Percentiles rank a stretch among this genome's conserved stretches.
These are phyloP conservation scores for Glarea lozoyensis DNA, from an alignment of 495 filamentous ascomycete genomes.

Conservation along the genomic window DNA sequence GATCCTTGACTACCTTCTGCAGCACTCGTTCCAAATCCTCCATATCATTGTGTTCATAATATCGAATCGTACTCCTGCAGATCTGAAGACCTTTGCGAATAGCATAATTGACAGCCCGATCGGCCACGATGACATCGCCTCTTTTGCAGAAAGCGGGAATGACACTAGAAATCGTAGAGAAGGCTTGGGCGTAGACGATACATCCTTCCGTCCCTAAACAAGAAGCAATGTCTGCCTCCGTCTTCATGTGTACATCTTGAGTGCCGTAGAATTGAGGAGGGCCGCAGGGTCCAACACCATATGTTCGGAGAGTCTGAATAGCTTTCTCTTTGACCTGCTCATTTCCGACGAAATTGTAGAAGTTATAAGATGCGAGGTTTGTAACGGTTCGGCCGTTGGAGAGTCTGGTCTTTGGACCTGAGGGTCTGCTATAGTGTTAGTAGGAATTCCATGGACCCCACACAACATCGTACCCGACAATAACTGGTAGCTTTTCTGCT, in stretches of 20 bases:
- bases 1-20: conserved; percentile 76
- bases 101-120: conserved; percentile 87
- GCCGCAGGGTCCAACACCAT: conserved; percentile 93
- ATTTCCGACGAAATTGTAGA: conserved; percentile 91
- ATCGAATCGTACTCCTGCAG: conserved; percentile 77
- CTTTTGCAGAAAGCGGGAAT: conserved; percentile 95
- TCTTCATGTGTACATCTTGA: conserved; percentile 97
- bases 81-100: conserved; percentile 93
- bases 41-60: conserved; percentile 97
- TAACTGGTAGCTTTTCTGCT: conserved; percentile 74
- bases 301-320: conserved; percentile 84
- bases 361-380: conserved; percentile 91
- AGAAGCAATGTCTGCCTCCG: conserved; percentile 85
- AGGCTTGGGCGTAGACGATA: conserved; percentile 92
- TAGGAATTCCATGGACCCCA: background rate
- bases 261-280: conserved; percentile 97
- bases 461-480: conserved; percentile 62
- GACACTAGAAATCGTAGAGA: conserved; percentile 87
- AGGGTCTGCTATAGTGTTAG: conserved; percentile 48
- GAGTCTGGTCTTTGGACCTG: conserved; percentile 83
- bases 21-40: conserved; percentile 84
- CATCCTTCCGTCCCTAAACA: conserved; percentile 79
- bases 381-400: conserved; percentile 80
- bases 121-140: conserved; percentile 97
- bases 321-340: conserved; percentile 90